Evolutionary conservation across 257 asterid species (phyloP).

Genomic region (Solanum dulcamara): DNA sequence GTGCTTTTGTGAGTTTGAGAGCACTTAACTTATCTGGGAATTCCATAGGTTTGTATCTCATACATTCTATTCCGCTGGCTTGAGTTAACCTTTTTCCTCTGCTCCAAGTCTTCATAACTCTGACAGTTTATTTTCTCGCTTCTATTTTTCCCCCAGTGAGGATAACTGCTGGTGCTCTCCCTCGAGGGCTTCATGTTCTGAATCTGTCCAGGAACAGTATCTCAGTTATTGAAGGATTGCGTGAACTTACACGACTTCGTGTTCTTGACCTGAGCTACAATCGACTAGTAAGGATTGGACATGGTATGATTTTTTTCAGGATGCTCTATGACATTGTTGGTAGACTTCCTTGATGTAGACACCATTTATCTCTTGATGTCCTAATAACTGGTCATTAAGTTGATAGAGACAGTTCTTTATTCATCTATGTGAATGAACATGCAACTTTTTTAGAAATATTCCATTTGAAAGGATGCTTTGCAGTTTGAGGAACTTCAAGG

Average conservation of each 20-base stretch:
- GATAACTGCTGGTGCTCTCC: constrained; percentile 89
- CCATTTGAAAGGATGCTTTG: neutral
- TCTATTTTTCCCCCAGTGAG: constrained; percentile 32
- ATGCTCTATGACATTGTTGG: neutral
- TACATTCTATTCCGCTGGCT: neutral
- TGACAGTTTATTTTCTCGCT: constrained; percentile 2
- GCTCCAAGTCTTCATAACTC: neutral
- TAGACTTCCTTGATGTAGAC: neutral
- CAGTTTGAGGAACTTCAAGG: neutral
- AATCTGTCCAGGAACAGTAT: constrained; percentile 85
- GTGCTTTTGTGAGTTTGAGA: constrained; percentile 70
- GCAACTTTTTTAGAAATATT: neutral
- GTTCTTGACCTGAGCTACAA: constrained; percentile 94
- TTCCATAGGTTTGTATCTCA: constrained; percentile 53
- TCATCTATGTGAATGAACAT: neutral
- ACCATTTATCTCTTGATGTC: neutral
- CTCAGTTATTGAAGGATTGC: constrained; percentile 77
- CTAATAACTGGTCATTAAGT: neutral
- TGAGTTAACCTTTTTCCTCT: neutral
- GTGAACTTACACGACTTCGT: constrained; percentile 89
- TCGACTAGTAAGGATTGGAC: constrained; percentile 78
- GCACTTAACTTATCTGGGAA: constrained; percentile 89
- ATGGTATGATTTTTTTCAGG: constrained; percentile 41
- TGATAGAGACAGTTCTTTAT: neutral
- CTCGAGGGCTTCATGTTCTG: constrained; percentile 85